These are phyloP conservation scores for Aspergillus neoniger DNA, from an alignment of 2,329 filamentous ascomycete genomes.

Conservation along the genomic window DNA sequence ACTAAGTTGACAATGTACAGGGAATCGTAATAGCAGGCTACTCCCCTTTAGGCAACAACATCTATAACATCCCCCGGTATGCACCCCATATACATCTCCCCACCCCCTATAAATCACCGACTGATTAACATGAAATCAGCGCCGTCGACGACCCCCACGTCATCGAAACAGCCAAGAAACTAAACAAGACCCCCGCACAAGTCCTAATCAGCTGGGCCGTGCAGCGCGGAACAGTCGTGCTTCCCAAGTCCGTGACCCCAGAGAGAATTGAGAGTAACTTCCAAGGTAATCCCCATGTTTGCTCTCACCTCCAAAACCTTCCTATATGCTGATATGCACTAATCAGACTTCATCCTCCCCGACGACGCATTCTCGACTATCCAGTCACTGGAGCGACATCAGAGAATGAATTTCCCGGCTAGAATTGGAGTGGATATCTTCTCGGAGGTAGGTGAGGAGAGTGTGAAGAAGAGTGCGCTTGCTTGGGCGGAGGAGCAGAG, in stretches of 20 bases:
- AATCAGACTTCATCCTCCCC: constrained; percentile 18
- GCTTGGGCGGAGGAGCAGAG: constrained; percentile 20
- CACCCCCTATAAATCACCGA: too few species aligned
- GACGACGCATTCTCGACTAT: constrained; percentile 17
- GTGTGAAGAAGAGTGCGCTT: constrained; percentile 12
- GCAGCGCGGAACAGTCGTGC: constrained; percentile 20
- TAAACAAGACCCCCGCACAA: constrained; percentile 17
- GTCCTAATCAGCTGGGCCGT: constrained; percentile 20
- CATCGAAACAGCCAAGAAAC: constrained; percentile 10
- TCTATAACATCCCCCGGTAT: constrained; percentile 22
- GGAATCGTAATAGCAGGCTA: constrained; percentile 51
- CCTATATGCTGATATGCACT: background rate
- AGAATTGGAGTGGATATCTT: constrained; percentile 20
- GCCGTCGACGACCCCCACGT: constrained; percentile 19
- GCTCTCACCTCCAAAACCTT: background rate
- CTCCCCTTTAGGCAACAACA: constrained; percentile 49
- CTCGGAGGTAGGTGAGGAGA: constrained; percentile 19
- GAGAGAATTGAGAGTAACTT: constrained; percentile 20
- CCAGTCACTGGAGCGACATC: constrained; percentile 17
- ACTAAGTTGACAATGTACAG: background rate
- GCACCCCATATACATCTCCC: background rate
- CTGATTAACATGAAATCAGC: too few species aligned
- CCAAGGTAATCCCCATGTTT: constrained; percentile 6
- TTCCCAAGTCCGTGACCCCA: constrained; percentile 19
- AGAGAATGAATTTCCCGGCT: constrained; percentile 20